Conservation (phyloP, 2,329 filamentous ascomycete species). For the Hymenoscyphus repandus region DNA sequence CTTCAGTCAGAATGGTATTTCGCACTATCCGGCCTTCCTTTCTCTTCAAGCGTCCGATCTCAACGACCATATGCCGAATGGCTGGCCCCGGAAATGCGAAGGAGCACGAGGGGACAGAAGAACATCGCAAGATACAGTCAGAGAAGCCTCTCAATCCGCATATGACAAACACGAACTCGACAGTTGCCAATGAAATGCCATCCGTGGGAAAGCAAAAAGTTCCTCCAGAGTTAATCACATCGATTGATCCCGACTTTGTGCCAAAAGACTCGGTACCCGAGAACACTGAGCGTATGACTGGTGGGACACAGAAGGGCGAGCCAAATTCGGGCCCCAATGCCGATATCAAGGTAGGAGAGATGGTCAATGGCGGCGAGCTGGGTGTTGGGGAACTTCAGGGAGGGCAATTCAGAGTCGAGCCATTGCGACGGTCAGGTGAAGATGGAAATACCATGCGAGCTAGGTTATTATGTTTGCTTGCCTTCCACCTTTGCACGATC, state of each 20-base stretch:
- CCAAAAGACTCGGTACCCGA: constrained; percentile 56
- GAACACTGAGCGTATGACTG: constrained; percentile 61
- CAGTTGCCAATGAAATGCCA: constrained; percentile 58
- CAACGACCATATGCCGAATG: constrained; percentile 19
- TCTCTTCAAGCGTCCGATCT: constrained; percentile 19
- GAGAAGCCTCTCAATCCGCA: constrained; percentile 55
- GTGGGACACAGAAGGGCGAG: constrained; percentile 50
- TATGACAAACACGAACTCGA: constrained; percentile 59
- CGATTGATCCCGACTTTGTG: constrained; percentile 48
- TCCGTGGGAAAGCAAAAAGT: constrained; percentile 49
- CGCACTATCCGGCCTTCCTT: constrained; percentile 23
- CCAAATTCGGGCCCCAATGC: constrained; percentile 42
- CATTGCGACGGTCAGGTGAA: constrained; percentile 79
- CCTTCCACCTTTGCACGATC: background rate
- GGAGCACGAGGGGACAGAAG: constrained; percentile 46
- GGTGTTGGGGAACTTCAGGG: constrained; percentile 84
- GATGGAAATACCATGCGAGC: constrained; percentile 82
- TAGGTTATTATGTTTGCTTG: constrained; percentile 59
- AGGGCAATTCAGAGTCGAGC: constrained; percentile 81
- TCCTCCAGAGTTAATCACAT: constrained; percentile 56
- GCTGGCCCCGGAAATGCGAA: constrained; percentile 26
- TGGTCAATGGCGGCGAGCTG: constrained; percentile 49
- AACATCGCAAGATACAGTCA: constrained; percentile 50
- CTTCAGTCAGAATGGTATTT: constrained; percentile 18
- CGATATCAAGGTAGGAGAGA: constrained; percentile 74